These are phyloP conservation scores for Saccharomycopsis babjevae DNA, from an alignment of 805 yeast genomes.

Conservation along the genomic window DNA sequence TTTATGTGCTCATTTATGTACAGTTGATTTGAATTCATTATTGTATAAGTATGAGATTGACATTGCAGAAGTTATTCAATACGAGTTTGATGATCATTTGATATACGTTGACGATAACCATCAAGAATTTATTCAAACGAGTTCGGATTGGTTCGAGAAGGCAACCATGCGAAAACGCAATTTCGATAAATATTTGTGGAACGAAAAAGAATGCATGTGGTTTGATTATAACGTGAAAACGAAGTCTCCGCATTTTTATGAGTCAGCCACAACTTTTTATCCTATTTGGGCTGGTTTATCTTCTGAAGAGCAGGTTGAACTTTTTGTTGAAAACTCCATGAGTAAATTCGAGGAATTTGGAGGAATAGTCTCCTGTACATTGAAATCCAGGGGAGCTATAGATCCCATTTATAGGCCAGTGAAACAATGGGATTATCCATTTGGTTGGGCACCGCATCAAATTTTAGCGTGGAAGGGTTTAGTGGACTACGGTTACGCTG, in stretches of 20 bases:
- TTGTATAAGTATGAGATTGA: constrained; percentile 85
- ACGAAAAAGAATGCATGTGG: constrained; percentile 63
- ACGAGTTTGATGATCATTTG: constrained; percentile 43
- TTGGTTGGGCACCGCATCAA: constrained; percentile 81
- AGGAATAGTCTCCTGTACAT: constrained; percentile 81
- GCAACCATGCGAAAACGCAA: constrained; percentile 45
- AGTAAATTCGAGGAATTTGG: constrained; percentile 75
- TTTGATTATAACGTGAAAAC: constrained; percentile 71
- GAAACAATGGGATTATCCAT: not conserved
- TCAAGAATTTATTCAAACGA: constrained; percentile 29
- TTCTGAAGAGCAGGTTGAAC: constrained; percentile 54
- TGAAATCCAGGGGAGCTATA: constrained; percentile 59
- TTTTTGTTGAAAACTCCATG: constrained; percentile 46
- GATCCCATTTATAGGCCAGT: constrained; percentile 23
- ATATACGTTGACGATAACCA: constrained; percentile 23
- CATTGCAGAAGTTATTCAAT: constrained; percentile 54
- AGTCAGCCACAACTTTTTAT: constrained; percentile 87
- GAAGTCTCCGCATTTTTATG: constrained; percentile 50
- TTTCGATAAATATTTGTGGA: constrained; percentile 73
- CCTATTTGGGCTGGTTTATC: constrained; percentile 80
- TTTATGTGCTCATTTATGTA: constrained; percentile 78
- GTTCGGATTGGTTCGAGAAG: constrained; percentile 48
- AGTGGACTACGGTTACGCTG: constrained; percentile 53
- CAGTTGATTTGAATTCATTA: constrained; percentile 79
- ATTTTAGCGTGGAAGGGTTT: constrained; percentile 89